These are phyloP conservation scores for Entophlyctis helioformis DNA, from an alignment of 192 early-diverging fungal genomes.

Conservation along the genomic window DNA sequence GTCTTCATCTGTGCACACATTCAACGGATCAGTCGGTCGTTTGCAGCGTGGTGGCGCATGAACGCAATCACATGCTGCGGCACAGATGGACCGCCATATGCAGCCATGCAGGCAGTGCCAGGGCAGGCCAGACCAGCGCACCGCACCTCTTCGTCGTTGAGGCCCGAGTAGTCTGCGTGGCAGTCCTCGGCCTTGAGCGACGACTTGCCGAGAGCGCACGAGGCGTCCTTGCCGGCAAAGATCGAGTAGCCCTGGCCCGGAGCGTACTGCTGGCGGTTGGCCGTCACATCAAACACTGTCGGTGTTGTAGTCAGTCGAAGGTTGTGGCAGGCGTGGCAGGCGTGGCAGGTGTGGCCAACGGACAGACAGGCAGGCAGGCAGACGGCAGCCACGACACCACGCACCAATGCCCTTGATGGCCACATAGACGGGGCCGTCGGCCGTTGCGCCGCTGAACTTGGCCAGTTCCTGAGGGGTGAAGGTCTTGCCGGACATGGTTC, in stretches of 20 bases:
- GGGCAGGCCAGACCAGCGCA: too few relatives aligned
- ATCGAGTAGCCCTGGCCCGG: conserved; percentile 52
- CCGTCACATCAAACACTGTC: conserved; percentile 63
- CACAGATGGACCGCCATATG: too few relatives aligned
- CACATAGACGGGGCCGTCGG: conserved; percentile 53
- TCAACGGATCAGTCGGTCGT: too few relatives aligned
- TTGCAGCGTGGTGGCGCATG: too few relatives aligned
- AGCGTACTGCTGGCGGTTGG: conserved; percentile 49
- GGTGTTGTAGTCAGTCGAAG: too few relatives aligned
- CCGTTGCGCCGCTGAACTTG: conserved; percentile 47
- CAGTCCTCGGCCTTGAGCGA: conserved; percentile 65
- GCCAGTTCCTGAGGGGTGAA: conserved; percentile 49
- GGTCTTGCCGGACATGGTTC: too few relatives aligned
- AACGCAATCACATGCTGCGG: too few relatives aligned
- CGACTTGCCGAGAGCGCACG: conserved; percentile 53
- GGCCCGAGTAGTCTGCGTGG: conserved; percentile 49
- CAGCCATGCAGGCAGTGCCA: too few relatives aligned
- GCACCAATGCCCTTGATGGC: conserved; percentile 63
- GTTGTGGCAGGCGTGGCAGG: too few relatives aligned
- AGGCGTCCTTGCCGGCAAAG: conserved; percentile 77
- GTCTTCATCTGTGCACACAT: conserved; percentile 58
- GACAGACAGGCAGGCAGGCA: too few relatives aligned
- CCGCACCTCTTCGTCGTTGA: conserved; percentile 59
- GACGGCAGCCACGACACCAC: too few relatives aligned
- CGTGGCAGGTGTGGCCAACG: too few relatives aligned